Evolutionary conservation across 192 early-diverging fungal species (phyloP), one percentile per base, ranked within the genome.

Genomic region (Helicostylum pulchrum): DNA sequence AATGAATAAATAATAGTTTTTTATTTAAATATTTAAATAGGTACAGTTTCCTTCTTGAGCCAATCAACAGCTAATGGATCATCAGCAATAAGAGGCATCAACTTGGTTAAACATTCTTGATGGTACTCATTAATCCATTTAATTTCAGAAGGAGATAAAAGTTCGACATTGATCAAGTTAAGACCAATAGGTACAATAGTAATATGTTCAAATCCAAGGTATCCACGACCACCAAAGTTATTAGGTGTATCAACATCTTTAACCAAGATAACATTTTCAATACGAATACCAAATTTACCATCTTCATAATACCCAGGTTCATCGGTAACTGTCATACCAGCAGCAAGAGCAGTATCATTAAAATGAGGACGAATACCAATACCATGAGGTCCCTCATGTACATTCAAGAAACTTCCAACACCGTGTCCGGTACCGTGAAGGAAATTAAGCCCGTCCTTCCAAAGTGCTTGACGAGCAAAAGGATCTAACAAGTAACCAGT

Each of bases 261-360:
- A 21, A 97, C 87, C 44, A 99, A 66, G 60, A 96, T 76, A 34
- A 96, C 87, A 70, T 94, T 97, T 76, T 99, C 97, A 68, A 97
- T 96, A 68, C 97, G 92, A 67, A 97, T 97, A 61, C 97, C 97
- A 74, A 97, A 99, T 36, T 84, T 78, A 21, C 94, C 94, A 74
- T 99, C 94, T 74, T 96, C 87, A 71, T 99, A 99, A 81, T 92
- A 99, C 1, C 97, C 97, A 17, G 97, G 97, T 76, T 99, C 93
- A 71, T 99, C 92, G 17, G 97, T 94, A 39, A 99, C 87, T 0
- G 90, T 94, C 97, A 99, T 99, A 15, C 94, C 94, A 7, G 85
- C 81, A 43, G 83, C 85, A 43, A 99, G 78, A 2, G 89, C 87
- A 5, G 81, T 83, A 49, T 90, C 87, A 70, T 94, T 87, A 74